Evolutionary conservation across 1,284 basidiomycete genomes (phyloP), one percentile per base, ranked within the genome.

Genomic region (Meira miltonrushii): DNA sequence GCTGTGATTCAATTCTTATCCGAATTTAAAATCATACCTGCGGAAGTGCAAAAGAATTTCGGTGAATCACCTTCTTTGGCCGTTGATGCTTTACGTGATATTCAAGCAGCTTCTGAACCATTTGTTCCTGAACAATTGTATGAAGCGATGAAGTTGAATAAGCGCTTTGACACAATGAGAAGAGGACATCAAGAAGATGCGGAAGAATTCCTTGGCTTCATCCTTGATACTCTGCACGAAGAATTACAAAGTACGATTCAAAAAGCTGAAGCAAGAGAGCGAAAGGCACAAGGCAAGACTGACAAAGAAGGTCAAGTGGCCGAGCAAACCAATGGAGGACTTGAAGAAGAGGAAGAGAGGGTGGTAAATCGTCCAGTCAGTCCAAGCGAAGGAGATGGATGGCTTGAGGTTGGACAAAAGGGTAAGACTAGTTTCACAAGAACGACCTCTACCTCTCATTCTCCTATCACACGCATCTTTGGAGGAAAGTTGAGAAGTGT

Each of bases 161-260:
- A 90, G 80, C 84, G 90, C 57, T 97, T 97, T 74, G 92, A 95
- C 69, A 85, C 84, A 57, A 96, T 97, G 90, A 81, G 88, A 84
- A 86, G 89, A 38, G 93, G 93, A 0, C 89, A 92, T 65, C 94
- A 98, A 81, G 94, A 98, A 80, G 94, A 98, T 64, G 94, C 94
- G 0, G 93, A 98, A 79, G 94, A 98, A 80, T 98, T 96, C 80
- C 83, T 97, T n/a, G 93, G 94, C 9, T 95, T 96, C 81, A 93
- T 92, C 81, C 82, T 97, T 47, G 92, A 96, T 77, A 91, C 92
- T 0, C 82, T 98, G 2, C 92, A 96, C 79, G 94, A 98, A 74
- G 94, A 98, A 80, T 79, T 97, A 13, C 80, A 91, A 3, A 82
- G 83, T 1, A 81, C 93, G 5, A 80, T 85, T 46, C 67, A 70